Percentiles rank a stretch among this genome's conserved stretches.
These are phyloP conservation scores for Xanthoceras sorbifolium DNA, from an alignment of 345 rosid species.

Conservation along the genomic window DNA sequence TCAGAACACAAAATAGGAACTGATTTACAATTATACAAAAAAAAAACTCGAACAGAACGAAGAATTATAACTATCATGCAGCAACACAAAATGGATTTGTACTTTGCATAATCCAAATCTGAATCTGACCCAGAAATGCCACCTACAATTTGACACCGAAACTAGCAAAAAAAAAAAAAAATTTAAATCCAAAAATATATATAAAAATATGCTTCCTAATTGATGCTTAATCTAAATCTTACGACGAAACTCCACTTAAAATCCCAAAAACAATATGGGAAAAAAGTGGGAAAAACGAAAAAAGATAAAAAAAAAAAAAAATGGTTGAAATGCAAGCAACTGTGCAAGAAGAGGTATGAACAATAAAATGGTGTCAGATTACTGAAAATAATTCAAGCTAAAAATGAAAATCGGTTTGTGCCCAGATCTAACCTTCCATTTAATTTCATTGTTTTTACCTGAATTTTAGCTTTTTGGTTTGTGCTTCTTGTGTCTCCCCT, in stretches of 20 bases:
- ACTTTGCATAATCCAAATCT: background rate
- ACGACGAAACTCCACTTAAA: background rate
- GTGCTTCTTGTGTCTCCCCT: constrained; percentile 12
- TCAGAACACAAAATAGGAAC: background rate
- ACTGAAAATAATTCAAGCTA: background rate
- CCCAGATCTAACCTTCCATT: background rate
- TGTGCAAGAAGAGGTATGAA: background rate
- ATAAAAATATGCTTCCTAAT: no score
- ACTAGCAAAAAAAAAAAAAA: background rate
- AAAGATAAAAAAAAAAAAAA: background rate
- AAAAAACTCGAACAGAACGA: background rate
- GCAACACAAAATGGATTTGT: background rate
- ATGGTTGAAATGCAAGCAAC: background rate
- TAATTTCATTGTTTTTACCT: background rate
- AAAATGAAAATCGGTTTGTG: background rate
- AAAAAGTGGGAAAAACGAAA: background rate
- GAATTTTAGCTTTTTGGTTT: background rate
- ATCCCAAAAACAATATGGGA: background rate
- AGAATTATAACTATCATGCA: background rate
- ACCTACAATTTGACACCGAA: background rate
- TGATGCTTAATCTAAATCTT: constrained; percentile 9
- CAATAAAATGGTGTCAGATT: background rate
- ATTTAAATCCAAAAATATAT: background rate
- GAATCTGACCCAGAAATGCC: constrained; percentile 1
- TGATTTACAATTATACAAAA: background rate